A percentile compares a stretch with the other conserved stretches of the same genome.
These are phyloP conservation scores for Medicago ruthenica DNA, from an alignment of 306 rosid genomes.

Conservation along the genomic window DNA sequence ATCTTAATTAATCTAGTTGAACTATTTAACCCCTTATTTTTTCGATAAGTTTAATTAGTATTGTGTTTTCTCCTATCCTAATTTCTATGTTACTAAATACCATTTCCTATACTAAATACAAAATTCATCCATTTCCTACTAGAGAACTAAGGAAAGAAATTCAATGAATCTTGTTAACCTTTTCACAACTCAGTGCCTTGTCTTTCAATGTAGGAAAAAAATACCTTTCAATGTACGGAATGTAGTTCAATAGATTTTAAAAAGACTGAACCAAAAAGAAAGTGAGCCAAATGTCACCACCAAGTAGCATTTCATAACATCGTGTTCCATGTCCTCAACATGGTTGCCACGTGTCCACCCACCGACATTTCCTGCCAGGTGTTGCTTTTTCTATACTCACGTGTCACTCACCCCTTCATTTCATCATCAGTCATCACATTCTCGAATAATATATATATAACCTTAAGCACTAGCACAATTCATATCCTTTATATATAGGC, in stretches of 20 bases:
- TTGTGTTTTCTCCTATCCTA: too few species aligned
- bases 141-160: too few species aligned
- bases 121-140: too few species aligned
- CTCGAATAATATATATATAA: background rate
- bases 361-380: background rate
- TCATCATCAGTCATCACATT: background rate
- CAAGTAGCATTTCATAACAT: conserved; percentile 9
- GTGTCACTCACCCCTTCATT: conserved; percentile 20
- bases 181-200: too few species aligned
- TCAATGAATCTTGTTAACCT: too few species aligned
- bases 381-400: background rate
- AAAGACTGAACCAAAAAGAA: background rate
- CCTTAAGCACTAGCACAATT: background rate
- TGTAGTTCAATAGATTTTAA: background rate
- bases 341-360: conserved; percentile 30
- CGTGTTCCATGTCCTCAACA: conserved; percentile 30
- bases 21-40: too few species aligned
- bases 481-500: background rate
- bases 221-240: too few species aligned
- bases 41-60: too few species aligned
- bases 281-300: conserved; percentile 23
- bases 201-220: too few species aligned
- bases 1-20: too few species aligned
- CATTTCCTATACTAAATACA: too few species aligned
- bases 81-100: too few species aligned